Percentiles rank a stretch among this genome's conserved stretches.
Evolutionary conservation across 805 yeast genomes (phyloP).

Genomic region (Candida corydali): DNA sequence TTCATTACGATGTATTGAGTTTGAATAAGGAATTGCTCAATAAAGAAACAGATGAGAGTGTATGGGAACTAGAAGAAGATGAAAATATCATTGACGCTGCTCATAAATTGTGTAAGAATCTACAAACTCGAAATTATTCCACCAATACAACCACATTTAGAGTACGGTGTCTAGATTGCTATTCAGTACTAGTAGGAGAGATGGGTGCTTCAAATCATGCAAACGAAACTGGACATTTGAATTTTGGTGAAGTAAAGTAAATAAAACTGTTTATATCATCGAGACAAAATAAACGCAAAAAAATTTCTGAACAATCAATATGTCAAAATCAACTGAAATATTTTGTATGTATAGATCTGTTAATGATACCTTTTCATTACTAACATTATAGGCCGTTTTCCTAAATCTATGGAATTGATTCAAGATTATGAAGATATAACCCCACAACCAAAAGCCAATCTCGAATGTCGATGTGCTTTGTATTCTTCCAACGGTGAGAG

Average conservation of each 20-base stretch:
- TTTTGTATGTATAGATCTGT: slow-evolving; percentile 28
- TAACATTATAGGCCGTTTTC: slow-evolving; percentile 44
- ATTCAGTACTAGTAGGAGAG: slow-evolving; percentile 53
- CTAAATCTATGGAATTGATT: slow-evolving; percentile 51
- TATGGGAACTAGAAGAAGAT: slow-evolving; percentile 36
- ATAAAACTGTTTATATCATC: neutral
- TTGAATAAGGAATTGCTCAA: slow-evolving; percentile 21
- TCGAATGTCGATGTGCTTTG: slow-evolving; percentile 57
- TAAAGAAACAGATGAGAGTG: slow-evolving; percentile 32
- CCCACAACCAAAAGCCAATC: slow-evolving; percentile 29
- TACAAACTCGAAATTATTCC: slow-evolving; percentile 52
- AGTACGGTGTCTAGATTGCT: slow-evolving; percentile 56
- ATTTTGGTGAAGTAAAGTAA: slow-evolving; percentile 54
- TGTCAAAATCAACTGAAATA: slow-evolving; percentile 36
- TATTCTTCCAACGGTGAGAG: slow-evolving; percentile 66
- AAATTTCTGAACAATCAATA: slow-evolving; percentile 9
- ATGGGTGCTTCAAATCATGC: slow-evolving; percentile 65
- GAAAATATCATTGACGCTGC: slow-evolving; percentile 20
- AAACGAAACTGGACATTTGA: slow-evolving; percentile 51
- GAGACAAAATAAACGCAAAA: neutral
- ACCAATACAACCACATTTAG: slow-evolving; percentile 62
- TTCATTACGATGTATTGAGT: slow-evolving; percentile 69
- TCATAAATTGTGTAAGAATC: slow-evolving; percentile 33
- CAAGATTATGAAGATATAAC: slow-evolving; percentile 37
- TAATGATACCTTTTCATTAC: slow-evolving; percentile 9